Evolutionary conservation across 805 yeast genomes (phyloP).

Genomic region (Kregervanrija fluxuum): DNA sequence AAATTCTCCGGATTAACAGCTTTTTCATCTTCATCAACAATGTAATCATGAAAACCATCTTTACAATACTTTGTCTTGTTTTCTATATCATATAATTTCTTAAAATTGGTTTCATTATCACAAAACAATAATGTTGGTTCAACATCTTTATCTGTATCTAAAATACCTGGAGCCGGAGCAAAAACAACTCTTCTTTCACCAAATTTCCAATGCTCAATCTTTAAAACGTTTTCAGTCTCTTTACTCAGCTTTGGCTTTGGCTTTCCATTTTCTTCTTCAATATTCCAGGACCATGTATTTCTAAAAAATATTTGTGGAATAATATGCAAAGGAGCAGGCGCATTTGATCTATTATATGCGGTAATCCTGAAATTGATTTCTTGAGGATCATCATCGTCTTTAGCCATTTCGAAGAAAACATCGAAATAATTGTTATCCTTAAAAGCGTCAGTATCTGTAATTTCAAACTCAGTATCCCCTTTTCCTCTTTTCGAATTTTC

Average conservation of each 20-base stretch:
- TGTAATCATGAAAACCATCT: conserved; percentile 86
- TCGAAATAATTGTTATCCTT: conserved; percentile 76
- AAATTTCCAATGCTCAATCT: conserved; percentile 58
- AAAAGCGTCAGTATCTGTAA: conserved; percentile 72
- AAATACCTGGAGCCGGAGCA: conserved; percentile 77
- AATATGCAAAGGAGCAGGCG: conserved; percentile 83
- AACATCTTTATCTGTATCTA: conserved; percentile 54
- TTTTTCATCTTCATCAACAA: conserved; percentile 50
- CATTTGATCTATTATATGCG: conserved; percentile 76
- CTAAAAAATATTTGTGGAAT: conserved; percentile 79
- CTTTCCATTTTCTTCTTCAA: conserved; percentile 23
- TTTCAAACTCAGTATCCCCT: conserved; percentile 68
- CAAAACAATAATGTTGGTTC: conserved; percentile 77
- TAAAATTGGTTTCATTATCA: conserved; percentile 79
- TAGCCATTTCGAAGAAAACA: conserved; percentile 84
- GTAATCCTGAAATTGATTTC: conserved; percentile 78
- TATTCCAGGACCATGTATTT: conserved; percentile 93
- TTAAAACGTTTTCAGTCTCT: conserved; percentile 40
- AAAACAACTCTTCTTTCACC: conserved; percentile 62
- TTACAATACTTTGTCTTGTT: conserved; percentile 60
- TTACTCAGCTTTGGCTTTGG: conserved; percentile 41
- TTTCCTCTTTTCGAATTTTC: conserved; percentile 63
- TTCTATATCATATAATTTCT: conserved; percentile 56
- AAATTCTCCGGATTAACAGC: conserved; percentile 61
- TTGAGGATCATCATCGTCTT: conserved; percentile 72